Percentiles rank a stretch among this genome's conserved stretches.
Conservation (phyloP, 345 rosid genomes). For the Theobroma cacao region DNA sequence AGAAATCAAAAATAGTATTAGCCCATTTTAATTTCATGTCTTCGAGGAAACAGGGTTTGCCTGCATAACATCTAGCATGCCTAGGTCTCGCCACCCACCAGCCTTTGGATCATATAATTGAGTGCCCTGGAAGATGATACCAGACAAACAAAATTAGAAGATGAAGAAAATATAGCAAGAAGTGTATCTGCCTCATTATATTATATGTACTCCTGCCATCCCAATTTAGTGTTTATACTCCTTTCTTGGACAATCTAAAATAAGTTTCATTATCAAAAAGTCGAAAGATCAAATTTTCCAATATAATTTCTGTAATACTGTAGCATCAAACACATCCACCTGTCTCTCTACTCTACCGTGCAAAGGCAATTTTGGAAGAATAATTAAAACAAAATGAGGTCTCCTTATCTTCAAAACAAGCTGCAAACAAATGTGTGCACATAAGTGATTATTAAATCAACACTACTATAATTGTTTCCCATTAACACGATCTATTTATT, state of each 20-base stretch:
- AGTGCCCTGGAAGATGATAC: conserved; percentile 61
- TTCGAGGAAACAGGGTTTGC: conserved; percentile 28
- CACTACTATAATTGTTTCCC: not conserved
- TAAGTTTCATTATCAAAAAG: not conserved
- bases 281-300: not conserved
- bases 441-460: not conserved
- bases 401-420: not conserved
- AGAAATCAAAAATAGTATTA: not conserved
- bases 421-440: not conserved
- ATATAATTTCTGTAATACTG: not conserved
- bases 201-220: not conserved
- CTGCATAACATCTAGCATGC: conserved; percentile 99
- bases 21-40: not conserved
- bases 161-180: conserved; percentile 6
- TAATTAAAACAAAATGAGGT: not conserved
- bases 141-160: conserved; percentile 22
- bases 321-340: not conserved
- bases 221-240: not conserved
- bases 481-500: not conserved
- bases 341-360: not conserved
- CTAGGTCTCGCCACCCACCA: conserved; percentile 98
- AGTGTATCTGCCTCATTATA: not conserved
- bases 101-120: conserved; percentile 96
- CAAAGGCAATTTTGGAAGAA: not conserved
- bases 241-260: not conserved